Base-by-base conservation (phyloP, 1,284 basidiomycete genomes). In the Microbotryum intermedium region DNA sequence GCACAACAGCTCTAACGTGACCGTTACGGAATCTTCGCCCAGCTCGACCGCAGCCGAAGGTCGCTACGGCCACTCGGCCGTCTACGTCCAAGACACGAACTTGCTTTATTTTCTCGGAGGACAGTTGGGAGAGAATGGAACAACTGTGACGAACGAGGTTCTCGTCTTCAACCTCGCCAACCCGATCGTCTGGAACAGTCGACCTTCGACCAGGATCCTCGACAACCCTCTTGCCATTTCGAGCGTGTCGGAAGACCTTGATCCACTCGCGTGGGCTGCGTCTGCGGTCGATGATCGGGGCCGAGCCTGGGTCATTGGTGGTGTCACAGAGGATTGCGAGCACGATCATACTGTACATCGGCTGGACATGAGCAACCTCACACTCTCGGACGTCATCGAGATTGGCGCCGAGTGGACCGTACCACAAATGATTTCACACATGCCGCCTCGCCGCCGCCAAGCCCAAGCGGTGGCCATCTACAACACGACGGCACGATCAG, bases 21-120 rank as follows among this genome's bases (percentile, higher is more conserved):
- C 45, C 53, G 56, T n/a, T 55, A 55, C 34, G 56, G 55, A 6
- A 61, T 29, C 26, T 61, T 34, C 51, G 53, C 53, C 4, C 13
- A 46, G 46, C 18, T 44, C 47, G n/a, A 43, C 48, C 50, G 50
- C 34, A 23, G 28, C 51, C 46, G 50, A 49, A 8, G 62, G 63
- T 4, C 64, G 72, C 20, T 74, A 72, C 67, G 73, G 73, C 9
- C 70, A 73, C 43, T 45, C 64, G 2, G 65, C 72, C n/a, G 54
- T 69, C 28, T 73, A 66, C 60, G 61, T 74, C 47, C 57, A 60
- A 0, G 28, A 62, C 8, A 18, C 47, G 1, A 59, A 71, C 48
- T 25, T 50, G 11, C 46, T 74, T 26, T 58, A 72, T 25, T 56
- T 73, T 26, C 62, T 74, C 10, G 72, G 72, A 18, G 72, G 72